Base-by-base conservation (phyloP, 495 filamentous ascomycete genomes). In the Aspergillus baeticus region DNA sequence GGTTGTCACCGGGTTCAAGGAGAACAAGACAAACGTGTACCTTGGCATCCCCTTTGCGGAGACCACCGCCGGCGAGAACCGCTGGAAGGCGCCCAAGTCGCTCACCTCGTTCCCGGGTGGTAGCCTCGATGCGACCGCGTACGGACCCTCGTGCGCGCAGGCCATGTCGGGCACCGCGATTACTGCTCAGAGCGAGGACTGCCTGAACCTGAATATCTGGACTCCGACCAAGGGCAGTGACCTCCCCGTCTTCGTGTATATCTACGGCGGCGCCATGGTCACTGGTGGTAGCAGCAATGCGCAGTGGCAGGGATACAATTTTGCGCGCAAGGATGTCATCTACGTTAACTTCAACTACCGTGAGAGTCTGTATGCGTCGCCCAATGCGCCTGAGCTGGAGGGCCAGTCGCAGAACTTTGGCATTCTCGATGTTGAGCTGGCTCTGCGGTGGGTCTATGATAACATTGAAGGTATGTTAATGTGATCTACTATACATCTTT, bases 271-370 rank as follows among this genome's bases (percentile, higher is more conserved):
- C 48, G 60, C 63, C 14, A 66, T 65, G 57, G 66, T 63, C 23
- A 61, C 60, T 3, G 63, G 64, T 2, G 60, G 63, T 36, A 65
- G 51, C 42, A 63, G 63, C 55, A 63, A 63, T n/a, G 48, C 51
- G 2, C 62, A 61, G 37, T 68, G 63, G 58, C 63, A 68, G 54
- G 65, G 66, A 3, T 50, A 47, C 17, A 66, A 66, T 56, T 63
- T 68, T 35, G 65, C 63, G n/a, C 57, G 59, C 42, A 68, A 68
- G 57, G 67, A 62, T 26, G 57, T 70, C 10, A 56, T 70, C 34
- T 63, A 66, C 37, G 65, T 70, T 20, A 70, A 62, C 52, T 15
- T 68, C 29, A 70, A 70, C 52, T 68, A 70, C 52, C 67, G 67
- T 33, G 63, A 65, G 51, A 60, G 55, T 20, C 36, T 65, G 36